Percentiles rank a stretch among this genome's conserved stretches.
Evolutionary conservation across 768 basidiomycete genomes (phyloP).

Genomic region (Termitomyces sp.): DNA sequence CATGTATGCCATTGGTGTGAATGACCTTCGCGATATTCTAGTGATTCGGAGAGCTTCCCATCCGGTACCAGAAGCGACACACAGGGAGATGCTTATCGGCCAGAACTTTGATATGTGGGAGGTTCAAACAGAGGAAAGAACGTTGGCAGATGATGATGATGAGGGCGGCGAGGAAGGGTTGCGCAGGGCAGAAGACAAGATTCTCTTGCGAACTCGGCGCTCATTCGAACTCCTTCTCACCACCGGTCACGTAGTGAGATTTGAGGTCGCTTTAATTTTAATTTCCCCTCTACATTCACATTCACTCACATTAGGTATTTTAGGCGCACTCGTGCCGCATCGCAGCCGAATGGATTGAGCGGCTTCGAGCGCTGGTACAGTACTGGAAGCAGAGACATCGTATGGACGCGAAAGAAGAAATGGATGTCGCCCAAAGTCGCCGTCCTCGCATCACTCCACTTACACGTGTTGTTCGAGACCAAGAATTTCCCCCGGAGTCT

Average conservation of each 20-base stretch:
- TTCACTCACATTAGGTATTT: neutral
- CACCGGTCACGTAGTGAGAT: conserved; percentile 63
- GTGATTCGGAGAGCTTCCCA: conserved; percentile 62
- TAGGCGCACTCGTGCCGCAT: conserved; percentile 61
- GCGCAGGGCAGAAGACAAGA: conserved; percentile 34
- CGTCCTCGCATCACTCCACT: conserved; percentile 58
- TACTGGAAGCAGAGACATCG: conserved; percentile 83
- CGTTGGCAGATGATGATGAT: conserved; percentile 54
- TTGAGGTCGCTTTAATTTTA: conserved; percentile 55
- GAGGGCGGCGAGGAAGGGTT: conserved; percentile 57
- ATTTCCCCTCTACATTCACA: neutral
- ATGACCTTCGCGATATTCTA: conserved; percentile 68
- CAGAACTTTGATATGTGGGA: conserved; percentile 28
- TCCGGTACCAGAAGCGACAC: conserved; percentile 27
- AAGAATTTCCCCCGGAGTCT: conserved; percentile 42
- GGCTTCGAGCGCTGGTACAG: conserved; percentile 57
- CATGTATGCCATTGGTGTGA: conserved; percentile 55
- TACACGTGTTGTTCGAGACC: conserved; percentile 33
- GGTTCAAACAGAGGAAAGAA: conserved; percentile 32
- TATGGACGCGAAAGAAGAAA: conserved; percentile 72
- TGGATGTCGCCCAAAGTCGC: conserved; percentile 64
- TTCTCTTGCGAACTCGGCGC: conserved; percentile 47
- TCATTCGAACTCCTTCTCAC: conserved; percentile 74
- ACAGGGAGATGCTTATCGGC: conserved; percentile 24
- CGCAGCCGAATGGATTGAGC: conserved; percentile 82